Evolutionary conservation across 805 yeast genomes (phyloP), one percentile per base, ranked within the genome.

Genomic region (Candida tammaniensis): DNA sequence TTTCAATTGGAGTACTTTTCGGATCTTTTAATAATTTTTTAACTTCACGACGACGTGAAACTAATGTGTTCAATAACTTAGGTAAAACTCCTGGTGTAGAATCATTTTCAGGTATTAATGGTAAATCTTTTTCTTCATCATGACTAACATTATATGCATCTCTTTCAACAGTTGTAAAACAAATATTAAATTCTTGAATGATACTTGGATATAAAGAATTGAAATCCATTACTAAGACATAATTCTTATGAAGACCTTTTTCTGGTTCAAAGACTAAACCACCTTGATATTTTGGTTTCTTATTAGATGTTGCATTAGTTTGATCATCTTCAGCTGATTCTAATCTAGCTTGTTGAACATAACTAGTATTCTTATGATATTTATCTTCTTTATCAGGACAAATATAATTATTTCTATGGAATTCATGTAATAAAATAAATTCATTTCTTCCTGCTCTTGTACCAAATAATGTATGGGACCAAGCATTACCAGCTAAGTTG

Each of bases 221-320:
- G 80, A 93, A 93, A 64, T 93, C 98, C 98, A 93, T 89, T 15
- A 93, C 98, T 43, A 93, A 63, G 3, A 88, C 76, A 54, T 82
- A 86, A 46, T 86, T 83, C 54, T 86, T 87, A 55, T 91, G 96
- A 25, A 93, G 67, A 2, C 98, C 98, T 54, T 83, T 87, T 51
- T 86, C 96, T 1, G 98, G 98, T 44, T 93, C 98, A 59, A 93
- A 86, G 19, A 93, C 98, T 45, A 87, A 72, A 56, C 98, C 96
- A 70, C 96, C 96, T 55, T 84, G 86, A 55, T 66, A 87, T 53
- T 85, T 85, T 12, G 87, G 80, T 54, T 81, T 83, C 51, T 78
- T 76, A 44, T 68, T 73, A 5, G 74, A 73, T 5, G 79, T 67
- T 2, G 69, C 70, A 3, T 64, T 62, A 3, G 73, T 62, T 21